phyloP scores from a whole-genome alignment of 352 stramenopile genomes.

The Phytopythium vexans region DNA sequence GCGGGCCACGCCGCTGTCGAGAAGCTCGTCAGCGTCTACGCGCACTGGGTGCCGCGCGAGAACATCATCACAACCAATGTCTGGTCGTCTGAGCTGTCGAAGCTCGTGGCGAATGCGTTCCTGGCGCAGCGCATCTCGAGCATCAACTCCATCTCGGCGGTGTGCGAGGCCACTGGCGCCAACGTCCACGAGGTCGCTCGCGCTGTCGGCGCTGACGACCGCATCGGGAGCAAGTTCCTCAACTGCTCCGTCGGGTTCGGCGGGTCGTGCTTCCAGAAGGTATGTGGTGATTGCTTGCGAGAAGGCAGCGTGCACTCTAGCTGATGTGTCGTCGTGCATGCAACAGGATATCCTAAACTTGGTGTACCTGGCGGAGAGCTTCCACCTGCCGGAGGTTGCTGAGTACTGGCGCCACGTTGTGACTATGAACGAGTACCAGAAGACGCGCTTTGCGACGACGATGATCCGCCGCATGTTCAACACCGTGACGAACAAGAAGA shows the following conservation, averaged over 20 bases:
- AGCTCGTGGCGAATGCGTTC: conserved; percentile 99
- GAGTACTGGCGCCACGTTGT: conserved; percentile 99
- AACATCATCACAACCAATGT: conserved; percentile 98
- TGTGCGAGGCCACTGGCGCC: conserved; percentile 98
- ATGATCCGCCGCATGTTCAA: conserved; percentile 99
- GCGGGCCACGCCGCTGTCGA: conserved; percentile 88
- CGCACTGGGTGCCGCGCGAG: conserved; percentile 95
- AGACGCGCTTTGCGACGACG: conserved; percentile 97
- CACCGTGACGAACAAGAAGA: conserved; percentile 99
- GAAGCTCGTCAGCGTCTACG: conserved; percentile 95
- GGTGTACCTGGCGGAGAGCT: conserved; percentile 98
- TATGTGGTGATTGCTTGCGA: conserved; percentile 1
- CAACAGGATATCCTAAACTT: conserved; percentile 98
- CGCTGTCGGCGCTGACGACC: conserved; percentile 96
- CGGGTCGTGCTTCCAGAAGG: conserved; percentile 98
- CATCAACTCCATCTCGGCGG: conserved; percentile 99
- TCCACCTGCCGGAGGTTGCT: conserved; percentile 97
- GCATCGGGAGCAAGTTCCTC: conserved; percentile 98
- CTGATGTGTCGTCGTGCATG: conserved; percentile 13
- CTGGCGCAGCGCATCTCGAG: conserved; percentile 98
- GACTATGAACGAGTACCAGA: conserved; percentile 99
- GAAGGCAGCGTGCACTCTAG: background rate
- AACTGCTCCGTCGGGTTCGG: conserved; percentile 98
- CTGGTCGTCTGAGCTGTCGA: conserved; percentile 99
- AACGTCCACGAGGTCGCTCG: conserved; percentile 98